Percentiles rank a stretch among this genome's conserved stretches.
phyloP scores from a whole-genome alignment of 2,329 filamentous ascomycete genomes.

The Trichoderma guizhouense region DNA sequence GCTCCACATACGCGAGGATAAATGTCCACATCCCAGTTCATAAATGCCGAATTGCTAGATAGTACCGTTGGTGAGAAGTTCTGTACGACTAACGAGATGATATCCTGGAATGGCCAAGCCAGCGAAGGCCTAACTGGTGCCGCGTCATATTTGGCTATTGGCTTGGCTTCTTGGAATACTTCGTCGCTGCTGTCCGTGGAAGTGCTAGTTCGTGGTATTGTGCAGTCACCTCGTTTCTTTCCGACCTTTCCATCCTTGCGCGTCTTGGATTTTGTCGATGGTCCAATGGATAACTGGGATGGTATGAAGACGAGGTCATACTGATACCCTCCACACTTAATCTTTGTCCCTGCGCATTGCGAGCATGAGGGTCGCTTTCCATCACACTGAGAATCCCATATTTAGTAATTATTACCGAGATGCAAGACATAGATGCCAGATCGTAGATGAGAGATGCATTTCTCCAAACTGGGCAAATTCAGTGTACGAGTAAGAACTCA shows the following conservation, averaged over 20 bases:
- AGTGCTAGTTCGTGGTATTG: not conserved
- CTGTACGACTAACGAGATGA: slow-evolving; percentile 25
- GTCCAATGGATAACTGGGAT: not conserved
- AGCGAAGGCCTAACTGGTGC: not conserved
- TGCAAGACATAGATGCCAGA: not conserved
- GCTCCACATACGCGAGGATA: slow-evolving; percentile 39
- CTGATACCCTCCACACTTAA: slow-evolving; percentile 26
- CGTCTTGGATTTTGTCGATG: not conserved
- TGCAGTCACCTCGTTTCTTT: not conserved
- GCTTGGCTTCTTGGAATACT: not conserved
- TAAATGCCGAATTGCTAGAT: not conserved
- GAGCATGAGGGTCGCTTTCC: slow-evolving; percentile 27
- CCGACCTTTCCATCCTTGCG: not conserved
- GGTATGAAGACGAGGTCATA: slow-evolving; percentile 27
- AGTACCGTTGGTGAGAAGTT: slow-evolving; percentile 2
- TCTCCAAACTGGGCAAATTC: not conserved
- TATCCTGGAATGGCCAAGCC: slow-evolving; percentile 25
- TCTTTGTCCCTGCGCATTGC: slow-evolving; percentile 23
- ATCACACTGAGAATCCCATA: slow-evolving; percentile 24
- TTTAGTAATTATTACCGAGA: not conserved
- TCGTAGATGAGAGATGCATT: not conserved
- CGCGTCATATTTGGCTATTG: not conserved
- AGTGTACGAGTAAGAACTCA: slow-evolving; percentile 18
- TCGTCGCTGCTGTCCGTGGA: not conserved
- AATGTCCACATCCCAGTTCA: slow-evolving; percentile 14